Percentiles rank a stretch among this genome's conserved stretches.
Conservation (phyloP, 352 stramenopile species). For the Globisporangium paddicum region DNA sequence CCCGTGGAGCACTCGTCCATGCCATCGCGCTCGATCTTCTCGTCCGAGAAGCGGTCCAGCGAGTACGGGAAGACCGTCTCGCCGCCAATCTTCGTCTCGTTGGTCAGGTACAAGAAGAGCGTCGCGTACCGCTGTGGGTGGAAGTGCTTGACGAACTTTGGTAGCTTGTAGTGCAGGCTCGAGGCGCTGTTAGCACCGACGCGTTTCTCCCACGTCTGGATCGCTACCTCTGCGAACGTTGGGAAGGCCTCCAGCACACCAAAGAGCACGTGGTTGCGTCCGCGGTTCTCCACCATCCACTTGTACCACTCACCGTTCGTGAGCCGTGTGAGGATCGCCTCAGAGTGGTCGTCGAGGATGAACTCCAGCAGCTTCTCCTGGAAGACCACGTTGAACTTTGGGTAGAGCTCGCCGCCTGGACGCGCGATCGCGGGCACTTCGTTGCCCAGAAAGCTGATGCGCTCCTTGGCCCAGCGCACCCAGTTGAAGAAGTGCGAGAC, state of each 20-base stretch:
- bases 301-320: conserved; percentile 71
- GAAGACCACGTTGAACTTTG: conserved; percentile 62
- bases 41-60: conserved; percentile 62
- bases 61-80: conserved; percentile 97
- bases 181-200: conserved; percentile 17
- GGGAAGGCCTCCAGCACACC: conserved; percentile 59
- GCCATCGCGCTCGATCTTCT: conserved; percentile 61
- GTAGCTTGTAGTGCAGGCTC: conserved; percentile 52
- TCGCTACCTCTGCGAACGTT: conserved; percentile 50
- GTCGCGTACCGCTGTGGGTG: conserved; percentile 94
- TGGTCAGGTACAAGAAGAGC: conserved; percentile 96
- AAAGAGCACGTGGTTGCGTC: conserved; percentile 59
- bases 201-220: conserved; percentile 63
- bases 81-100: conserved; percentile 92
- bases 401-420: conserved; percentile 48
- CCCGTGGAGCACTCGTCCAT: conserved; percentile 81
- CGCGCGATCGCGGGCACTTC: conserved; percentile 38
- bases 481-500: conserved; percentile 73
- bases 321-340: conserved; percentile 42
- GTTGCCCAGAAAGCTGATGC: conserved; percentile 54
- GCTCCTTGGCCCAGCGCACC: conserved; percentile 81
- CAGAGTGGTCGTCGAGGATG: conserved; percentile 65
- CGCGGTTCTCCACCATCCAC: conserved; percentile 63
- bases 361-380: conserved; percentile 52
- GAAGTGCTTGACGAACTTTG: conserved; percentile 67